These are phyloP conservation scores for Lachnellula hyalina DNA, from an alignment of 2,329 filamentous ascomycete species.

Conservation along the genomic window DNA sequence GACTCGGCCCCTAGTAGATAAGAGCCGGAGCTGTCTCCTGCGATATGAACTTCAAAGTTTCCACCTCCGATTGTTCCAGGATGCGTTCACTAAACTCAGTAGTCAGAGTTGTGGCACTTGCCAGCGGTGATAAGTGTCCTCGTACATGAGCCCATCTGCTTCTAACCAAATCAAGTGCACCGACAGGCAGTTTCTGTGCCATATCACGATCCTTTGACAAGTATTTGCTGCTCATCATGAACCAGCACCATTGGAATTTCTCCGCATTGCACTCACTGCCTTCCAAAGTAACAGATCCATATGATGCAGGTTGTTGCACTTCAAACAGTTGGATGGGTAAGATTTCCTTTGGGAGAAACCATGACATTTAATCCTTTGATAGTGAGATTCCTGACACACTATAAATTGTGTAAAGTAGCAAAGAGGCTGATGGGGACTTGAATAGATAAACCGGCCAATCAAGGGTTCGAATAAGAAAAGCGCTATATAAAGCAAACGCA, in stretches of 20 bases:
- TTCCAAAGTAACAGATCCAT: slow-evolving; percentile 4
- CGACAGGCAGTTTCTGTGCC: slow-evolving; percentile 10
- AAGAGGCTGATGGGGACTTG: too few relatives aligned
- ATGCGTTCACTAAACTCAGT: slow-evolving; percentile 7
- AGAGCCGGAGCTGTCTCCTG: background rate
- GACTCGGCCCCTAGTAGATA: background rate
- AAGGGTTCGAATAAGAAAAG: too few relatives aligned
- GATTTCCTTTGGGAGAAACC: slow-evolving; percentile 17
- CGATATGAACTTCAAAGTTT: background rate
- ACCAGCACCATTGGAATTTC: slow-evolving; percentile 7
- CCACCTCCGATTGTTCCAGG: background rate
- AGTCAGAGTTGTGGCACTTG: slow-evolving; percentile 1
- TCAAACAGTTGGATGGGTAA: slow-evolving; percentile 10
- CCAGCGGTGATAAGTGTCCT: slow-evolving; percentile 1
- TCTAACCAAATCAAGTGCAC: slow-evolving; percentile 1
- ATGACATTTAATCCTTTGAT: slow-evolving; percentile 17
- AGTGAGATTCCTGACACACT: slow-evolving; percentile 10
- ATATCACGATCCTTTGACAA: slow-evolving; percentile 12
- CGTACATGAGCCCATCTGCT: background rate
- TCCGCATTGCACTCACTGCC: slow-evolving; percentile 13
- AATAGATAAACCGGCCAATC: too few relatives aligned
- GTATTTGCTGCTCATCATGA: slow-evolving; percentile 14
- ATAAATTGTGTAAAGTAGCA: too few relatives aligned
- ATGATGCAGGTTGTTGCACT: slow-evolving; percentile 15
- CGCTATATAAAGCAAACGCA: background rate